A percentile compares a stretch with the other conserved stretches of the same genome.
Evolutionary conservation across 805 yeast genomes (phyloP).

Genomic region (Myxozyma vanderwaltii): DNA sequence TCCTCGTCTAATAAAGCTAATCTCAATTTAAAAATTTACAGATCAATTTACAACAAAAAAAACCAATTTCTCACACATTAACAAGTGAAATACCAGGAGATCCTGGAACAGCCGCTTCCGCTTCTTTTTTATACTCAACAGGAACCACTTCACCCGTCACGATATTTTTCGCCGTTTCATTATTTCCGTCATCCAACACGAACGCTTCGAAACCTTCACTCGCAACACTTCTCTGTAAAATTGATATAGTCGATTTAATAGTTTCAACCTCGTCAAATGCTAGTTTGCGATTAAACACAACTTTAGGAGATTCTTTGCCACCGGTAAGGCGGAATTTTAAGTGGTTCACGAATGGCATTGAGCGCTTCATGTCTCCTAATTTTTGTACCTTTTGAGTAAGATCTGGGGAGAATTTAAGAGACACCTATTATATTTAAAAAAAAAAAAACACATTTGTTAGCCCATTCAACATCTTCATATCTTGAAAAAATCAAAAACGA

Average conservation of each 20-base stretch:
- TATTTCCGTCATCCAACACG: slow-evolving; percentile 63
- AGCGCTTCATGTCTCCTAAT: slow-evolving; percentile 84
- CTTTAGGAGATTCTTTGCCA: slow-evolving; percentile 62
- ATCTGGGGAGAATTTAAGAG: slow-evolving; percentile 43
- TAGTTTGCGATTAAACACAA: slow-evolving; percentile 87
- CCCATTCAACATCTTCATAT: too few relatives aligned
- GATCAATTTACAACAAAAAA: not conserved
- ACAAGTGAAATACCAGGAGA: slow-evolving; percentile 81
- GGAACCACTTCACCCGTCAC: slow-evolving; percentile 70
- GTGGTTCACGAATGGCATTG: slow-evolving; percentile 93
- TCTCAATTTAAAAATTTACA: too few relatives aligned
- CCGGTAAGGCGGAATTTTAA: slow-evolving; percentile 75
- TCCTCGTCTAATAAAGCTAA: too few relatives aligned
- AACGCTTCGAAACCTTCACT: slow-evolving; percentile 46
- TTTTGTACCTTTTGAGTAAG: slow-evolving; percentile 46
- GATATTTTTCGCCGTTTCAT: slow-evolving; percentile 59
- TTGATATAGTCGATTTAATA: slow-evolving; percentile 45
- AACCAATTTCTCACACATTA: slow-evolving; percentile 52
- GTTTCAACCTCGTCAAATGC: slow-evolving; percentile 72
- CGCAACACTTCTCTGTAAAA: slow-evolving; percentile 30
- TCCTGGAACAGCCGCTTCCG: slow-evolving; percentile 89
- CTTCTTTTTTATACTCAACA: slow-evolving; percentile 59
- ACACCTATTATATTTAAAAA: slow-evolving; percentile 29
- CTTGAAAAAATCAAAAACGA: too few relatives aligned
- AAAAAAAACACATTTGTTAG: too few relatives aligned